A percentile compares a stretch with the other conserved stretches of the same genome.
phyloP scores from a whole-genome alignment of 495 filamentous ascomycete genomes.

The Penicillium paradoxum region DNA sequence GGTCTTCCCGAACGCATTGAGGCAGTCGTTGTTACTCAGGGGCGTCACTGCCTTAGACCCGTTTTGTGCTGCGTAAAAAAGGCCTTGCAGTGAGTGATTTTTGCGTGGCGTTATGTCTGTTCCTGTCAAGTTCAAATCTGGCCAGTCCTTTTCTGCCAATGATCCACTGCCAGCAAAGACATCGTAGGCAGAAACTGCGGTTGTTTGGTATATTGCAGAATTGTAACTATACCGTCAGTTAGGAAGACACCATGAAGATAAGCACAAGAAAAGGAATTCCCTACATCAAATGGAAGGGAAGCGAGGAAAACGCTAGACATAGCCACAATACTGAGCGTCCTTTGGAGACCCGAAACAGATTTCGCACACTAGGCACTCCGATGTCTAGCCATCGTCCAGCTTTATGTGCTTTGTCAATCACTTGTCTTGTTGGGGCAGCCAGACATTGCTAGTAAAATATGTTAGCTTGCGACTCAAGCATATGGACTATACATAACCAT shows the following conservation, averaged over 20 bases:
- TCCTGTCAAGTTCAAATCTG: not conserved
- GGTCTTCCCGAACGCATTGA: not conserved
- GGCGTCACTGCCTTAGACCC: not conserved
- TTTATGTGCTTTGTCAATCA: not conserved
- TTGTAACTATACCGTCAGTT: not conserved
- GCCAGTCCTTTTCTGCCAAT: not conserved
- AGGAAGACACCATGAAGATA: not conserved
- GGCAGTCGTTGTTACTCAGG: not conserved
- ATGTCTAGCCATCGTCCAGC: not conserved
- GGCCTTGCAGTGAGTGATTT: not conserved
- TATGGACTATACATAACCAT: not conserved
- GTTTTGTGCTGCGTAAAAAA: not conserved
- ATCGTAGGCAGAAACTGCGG: not conserved
- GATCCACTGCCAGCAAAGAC: not conserved
- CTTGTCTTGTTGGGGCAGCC: slow-evolving; percentile 1
- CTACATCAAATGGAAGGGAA: not conserved
- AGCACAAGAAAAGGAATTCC: not conserved
- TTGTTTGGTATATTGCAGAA: not conserved
- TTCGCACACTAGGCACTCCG: slow-evolving; percentile 1
- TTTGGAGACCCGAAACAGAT: not conserved
- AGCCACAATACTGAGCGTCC: not conserved
- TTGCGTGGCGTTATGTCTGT: not conserved
- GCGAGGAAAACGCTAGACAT: not conserved
- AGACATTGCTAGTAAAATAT: slow-evolving; percentile 3
- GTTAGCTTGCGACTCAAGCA: not conserved